Evolutionary conservation across 441 rosid genomes (phyloP).

Genomic region (Arabidopsis hybrid): DNA sequence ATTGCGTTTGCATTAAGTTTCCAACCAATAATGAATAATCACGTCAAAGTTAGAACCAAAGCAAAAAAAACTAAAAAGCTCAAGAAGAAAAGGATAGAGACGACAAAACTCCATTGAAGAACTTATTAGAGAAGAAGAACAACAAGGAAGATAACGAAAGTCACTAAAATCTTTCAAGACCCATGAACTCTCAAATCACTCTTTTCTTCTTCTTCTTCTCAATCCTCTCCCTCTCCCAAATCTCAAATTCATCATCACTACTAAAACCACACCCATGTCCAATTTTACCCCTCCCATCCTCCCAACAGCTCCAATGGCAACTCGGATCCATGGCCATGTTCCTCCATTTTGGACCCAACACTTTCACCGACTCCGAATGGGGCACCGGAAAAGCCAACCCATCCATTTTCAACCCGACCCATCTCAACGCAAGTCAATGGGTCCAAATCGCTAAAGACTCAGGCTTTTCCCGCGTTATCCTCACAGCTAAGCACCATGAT

Average conservation of each 20-base stretch:
- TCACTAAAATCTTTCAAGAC: not conserved
- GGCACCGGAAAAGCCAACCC: conserved; percentile 83
- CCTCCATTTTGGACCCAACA: conserved; percentile 88
- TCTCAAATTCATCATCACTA: conserved; percentile 43
- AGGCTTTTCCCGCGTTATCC: conserved; percentile 75
- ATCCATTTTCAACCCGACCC: conserved; percentile 69
- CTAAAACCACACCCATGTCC: conserved; percentile 78
- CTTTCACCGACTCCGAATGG: conserved; percentile 92
- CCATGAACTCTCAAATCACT: conserved; percentile 22
- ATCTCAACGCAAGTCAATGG: conserved; percentile 80
- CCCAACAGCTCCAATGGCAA: conserved; percentile 88
- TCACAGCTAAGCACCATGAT: conserved; percentile 93
- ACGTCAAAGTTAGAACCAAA: not conserved
- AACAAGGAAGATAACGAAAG: not conserved
- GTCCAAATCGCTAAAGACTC: conserved; percentile 71
- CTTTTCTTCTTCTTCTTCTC: conserved; percentile 30
- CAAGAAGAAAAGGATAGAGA: not conserved
- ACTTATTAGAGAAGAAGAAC: not conserved
- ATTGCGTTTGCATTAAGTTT: no score
- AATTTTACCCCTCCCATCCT: conserved; percentile 75
- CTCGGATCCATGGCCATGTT: conserved; percentile 72
- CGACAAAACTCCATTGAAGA: conserved; percentile 13
- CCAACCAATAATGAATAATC: no score
- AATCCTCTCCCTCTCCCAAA: conserved; percentile 22
- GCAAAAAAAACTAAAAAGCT: not conserved